Percentiles rank a stretch among this genome's conserved stretches.
phyloP scores from a whole-genome alignment of 2,329 filamentous ascomycete species.

The Mycocentrospora acerina region DNA sequence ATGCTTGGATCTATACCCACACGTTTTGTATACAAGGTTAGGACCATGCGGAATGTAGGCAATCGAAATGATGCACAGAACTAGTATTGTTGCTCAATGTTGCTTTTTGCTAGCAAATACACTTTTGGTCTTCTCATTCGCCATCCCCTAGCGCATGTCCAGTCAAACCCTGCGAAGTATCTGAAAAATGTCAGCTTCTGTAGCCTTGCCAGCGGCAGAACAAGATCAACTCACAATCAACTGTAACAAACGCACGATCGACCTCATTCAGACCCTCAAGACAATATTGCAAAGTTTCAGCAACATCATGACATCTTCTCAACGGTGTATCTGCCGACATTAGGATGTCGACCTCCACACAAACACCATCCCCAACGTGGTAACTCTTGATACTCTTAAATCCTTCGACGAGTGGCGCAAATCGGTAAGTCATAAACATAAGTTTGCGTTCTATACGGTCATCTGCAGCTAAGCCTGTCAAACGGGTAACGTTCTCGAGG shows the following conservation, averaged over 20 bases:
- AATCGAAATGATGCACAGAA: too few relatives aligned
- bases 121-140: background rate
- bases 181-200: slow-evolving; percentile 12
- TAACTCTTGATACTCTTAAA: slow-evolving; percentile 60
- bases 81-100: too few relatives aligned
- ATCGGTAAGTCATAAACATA: slow-evolving; percentile 61
- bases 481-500: slow-evolving; percentile 59
- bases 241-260: slow-evolving; percentile 55
- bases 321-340: slow-evolving; percentile 57
- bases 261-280: slow-evolving; percentile 57
- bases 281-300: slow-evolving; percentile 66
- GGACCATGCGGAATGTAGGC: background rate
- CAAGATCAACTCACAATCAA: slow-evolving; percentile 47
- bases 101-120: too few relatives aligned
- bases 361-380: slow-evolving; percentile 63
- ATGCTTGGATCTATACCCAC: too few relatives aligned
- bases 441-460: slow-evolving; percentile 57
- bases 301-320: slow-evolving; percentile 59
- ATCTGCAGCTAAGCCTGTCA: slow-evolving; percentile 60
- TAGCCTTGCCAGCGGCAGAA: background rate
- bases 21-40: slow-evolving; percentile 6
- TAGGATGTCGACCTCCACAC: slow-evolving; percentile 63
- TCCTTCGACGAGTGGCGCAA: slow-evolving; percentile 55
- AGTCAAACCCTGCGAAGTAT: slow-evolving; percentile 27
- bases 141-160: slow-evolving; percentile 19